A percentile compares a stretch with the other conserved stretches of the same genome.
Conservation (phyloP, 768 basidiomycete genomes). For the Kwoniella heveanensis region DNA sequence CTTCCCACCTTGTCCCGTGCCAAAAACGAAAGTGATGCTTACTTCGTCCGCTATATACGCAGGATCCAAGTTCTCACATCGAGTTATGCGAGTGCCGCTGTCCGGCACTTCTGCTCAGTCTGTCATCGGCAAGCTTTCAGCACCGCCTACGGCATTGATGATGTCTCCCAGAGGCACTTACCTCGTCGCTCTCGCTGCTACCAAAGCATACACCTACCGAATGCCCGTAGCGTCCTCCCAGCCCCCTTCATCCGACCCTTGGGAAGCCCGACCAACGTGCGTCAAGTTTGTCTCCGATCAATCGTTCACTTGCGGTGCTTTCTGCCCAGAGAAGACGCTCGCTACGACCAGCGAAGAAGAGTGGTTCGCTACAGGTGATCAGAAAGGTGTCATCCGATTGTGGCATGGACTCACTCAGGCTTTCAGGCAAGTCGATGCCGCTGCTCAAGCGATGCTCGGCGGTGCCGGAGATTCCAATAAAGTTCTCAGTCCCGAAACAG, state of each 20-base stretch:
- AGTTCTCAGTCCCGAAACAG: constrained; percentile 15
- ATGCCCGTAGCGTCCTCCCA: constrained; percentile 23
- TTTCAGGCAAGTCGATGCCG: constrained; percentile 37
- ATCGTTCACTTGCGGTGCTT: constrained; percentile 75
- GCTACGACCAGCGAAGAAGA: constrained; percentile 60
- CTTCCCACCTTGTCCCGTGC: not conserved
- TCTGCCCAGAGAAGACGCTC: constrained; percentile 69
- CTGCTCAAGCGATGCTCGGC: constrained; percentile 8
- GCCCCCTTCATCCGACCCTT: constrained; percentile 10
- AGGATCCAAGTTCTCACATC: constrained; percentile 18
- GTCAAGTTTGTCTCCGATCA: constrained; percentile 80
- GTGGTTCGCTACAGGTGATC: constrained; percentile 93
- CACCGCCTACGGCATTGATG: constrained; percentile 39
- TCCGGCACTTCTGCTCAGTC: constrained; percentile 8
- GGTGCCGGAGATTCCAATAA: constrained; percentile 13
- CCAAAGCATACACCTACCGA: constrained; percentile 52
- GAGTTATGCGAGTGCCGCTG: constrained; percentile 14
- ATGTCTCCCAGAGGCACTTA: constrained; percentile 49
- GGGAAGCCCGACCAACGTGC: constrained; percentile 25
- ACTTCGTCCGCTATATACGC: not conserved
- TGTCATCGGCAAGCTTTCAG: constrained; percentile 38
- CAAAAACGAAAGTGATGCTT: not conserved
- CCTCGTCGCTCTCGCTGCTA: constrained; percentile 50
- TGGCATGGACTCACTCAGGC: constrained; percentile 86
- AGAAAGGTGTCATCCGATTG: constrained; percentile 76